Percentiles rank a stretch among this genome's conserved stretches.
Conservation (phyloP, 371 early-diverging fungal genomes). For the Lichtheimia ornata region DNA sequence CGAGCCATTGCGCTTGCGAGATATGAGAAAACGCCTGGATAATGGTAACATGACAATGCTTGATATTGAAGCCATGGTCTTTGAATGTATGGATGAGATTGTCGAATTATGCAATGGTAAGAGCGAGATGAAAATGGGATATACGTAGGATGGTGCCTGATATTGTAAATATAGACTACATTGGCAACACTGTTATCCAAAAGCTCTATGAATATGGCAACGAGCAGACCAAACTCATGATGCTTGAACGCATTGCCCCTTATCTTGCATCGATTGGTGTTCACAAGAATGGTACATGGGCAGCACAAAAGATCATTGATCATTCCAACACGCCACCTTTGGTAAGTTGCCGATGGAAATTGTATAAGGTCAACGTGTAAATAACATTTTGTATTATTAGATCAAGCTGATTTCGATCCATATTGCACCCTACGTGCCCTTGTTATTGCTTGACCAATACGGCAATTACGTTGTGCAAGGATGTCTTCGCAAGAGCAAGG, state of each 20-base stretch:
- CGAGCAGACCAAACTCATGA: conserved; percentile 49
- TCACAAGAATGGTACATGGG: conserved; percentile 95
- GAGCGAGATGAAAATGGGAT: neutral
- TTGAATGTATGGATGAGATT: conserved; percentile 60
- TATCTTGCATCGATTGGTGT: conserved; percentile 81
- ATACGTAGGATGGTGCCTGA: conserved; percentile 42
- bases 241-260: conserved; percentile 61
- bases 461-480: conserved; percentile 91
- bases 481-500: conserved; percentile 65
- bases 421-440: conserved; percentile 68
- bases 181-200: conserved; percentile 88
- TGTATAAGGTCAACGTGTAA: no score
- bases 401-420: conserved; percentile 55
- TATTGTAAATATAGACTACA: conserved; percentile 76
- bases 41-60: conserved; percentile 31
- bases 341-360: conserved; percentile 18
- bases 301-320: conserved; percentile 87
- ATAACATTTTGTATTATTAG: conserved; percentile 13
- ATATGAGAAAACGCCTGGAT: conserved; percentile 86
- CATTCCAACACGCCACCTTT: conserved; percentile 51
- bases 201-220: conserved; percentile 71
- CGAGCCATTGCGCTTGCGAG: conserved; percentile 82
- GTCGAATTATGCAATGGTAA: conserved; percentile 44
- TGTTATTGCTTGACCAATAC: conserved; percentile 81
- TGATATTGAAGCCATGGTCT: conserved; percentile 63